These are phyloP conservation scores for Fistulinella staudtii DNA, from an alignment of 1,284 basidiomycete genomes.

Conservation along the genomic window DNA sequence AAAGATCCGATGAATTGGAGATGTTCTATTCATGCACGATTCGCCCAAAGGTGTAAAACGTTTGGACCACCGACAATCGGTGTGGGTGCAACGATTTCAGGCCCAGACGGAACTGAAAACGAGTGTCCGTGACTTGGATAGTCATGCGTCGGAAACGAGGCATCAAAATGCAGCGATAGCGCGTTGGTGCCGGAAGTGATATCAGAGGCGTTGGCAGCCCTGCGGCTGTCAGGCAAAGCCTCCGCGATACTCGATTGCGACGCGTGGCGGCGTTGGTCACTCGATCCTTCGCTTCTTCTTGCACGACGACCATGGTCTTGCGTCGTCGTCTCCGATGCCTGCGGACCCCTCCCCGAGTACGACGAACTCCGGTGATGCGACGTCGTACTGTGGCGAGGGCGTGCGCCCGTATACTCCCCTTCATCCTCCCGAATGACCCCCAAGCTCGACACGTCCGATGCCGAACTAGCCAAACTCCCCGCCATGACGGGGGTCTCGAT, in stretches of 20 bases:
- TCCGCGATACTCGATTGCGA: constrained; percentile 23
- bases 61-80: constrained; percentile 33
- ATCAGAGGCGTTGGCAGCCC: constrained; percentile 16
- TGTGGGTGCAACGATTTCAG: constrained; percentile 32
- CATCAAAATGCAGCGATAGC: constrained; percentile 36
- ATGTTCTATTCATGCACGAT: constrained; percentile 29
- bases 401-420: constrained; percentile 14
- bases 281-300: constrained; percentile 21
- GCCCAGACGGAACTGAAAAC: constrained; percentile 24
- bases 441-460: constrained; percentile 21
- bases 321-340: too few relatives aligned
- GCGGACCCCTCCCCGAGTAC: constrained; percentile 13
- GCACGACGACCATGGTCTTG: constrained; percentile 20
- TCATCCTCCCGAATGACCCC: constrained; percentile 34
- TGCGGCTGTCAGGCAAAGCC: constrained; percentile 17
- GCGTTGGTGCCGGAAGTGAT: constrained; percentile 25
- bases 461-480: constrained; percentile 19
- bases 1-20: constrained; percentile 5
- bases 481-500: constrained; percentile 17
- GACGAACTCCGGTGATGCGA: constrained; percentile 19
- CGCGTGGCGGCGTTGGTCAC: constrained; percentile 18
- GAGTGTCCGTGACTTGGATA: constrained; percentile 9
- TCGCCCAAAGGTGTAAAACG: constrained; percentile 32
- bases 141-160: constrained; percentile 31
- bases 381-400: constrained; percentile 10